Percentiles rank a stretch among this genome's conserved stretches.
These are phyloP conservation scores for Dendrocalamus latiflorus DNA, from an alignment of 202 grass and related monocot genomes.

Conservation along the genomic window DNA sequence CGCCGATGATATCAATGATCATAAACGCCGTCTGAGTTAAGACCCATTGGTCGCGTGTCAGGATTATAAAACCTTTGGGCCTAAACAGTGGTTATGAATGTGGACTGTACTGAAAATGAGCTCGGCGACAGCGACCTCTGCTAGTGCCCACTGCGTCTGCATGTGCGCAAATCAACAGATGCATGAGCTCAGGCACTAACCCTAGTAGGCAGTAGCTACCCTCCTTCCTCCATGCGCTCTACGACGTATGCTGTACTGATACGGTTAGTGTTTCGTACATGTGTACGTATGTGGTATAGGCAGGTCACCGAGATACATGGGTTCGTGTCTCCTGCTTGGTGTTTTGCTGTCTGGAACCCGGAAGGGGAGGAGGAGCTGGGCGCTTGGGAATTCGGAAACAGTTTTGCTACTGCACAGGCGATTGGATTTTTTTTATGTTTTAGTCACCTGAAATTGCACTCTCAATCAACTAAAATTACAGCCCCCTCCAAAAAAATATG, in stretches of 20 bases:
- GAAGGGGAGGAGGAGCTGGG: not conserved
- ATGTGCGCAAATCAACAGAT: too few species aligned
- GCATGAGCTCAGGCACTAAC: too few species aligned
- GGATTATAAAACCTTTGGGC: not conserved
- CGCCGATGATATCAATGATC: not conserved
- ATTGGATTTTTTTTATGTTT: too few species aligned
- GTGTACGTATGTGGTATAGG: not conserved
- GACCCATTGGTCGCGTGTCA: conserved; percentile 33
- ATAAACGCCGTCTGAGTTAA: conserved; percentile 18
- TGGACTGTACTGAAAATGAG: not conserved
- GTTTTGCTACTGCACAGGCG: too few species aligned
- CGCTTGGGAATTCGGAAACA: not conserved
- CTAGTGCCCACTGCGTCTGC: too few species aligned
- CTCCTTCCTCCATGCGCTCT: too few species aligned
- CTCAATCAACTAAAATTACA: too few species aligned
- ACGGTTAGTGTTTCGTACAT: not conserved
- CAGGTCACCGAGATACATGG: not conserved
- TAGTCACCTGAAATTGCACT: too few species aligned
- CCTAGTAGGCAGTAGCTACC: too few species aligned
- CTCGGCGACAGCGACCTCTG: too few species aligned
- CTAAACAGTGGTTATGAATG: not conserved
- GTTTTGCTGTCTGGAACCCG: conserved; percentile 32
- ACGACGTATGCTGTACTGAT: too few species aligned
- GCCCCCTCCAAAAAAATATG: too few species aligned
- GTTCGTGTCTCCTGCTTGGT: not conserved